These are phyloP conservation scores for Blastobotrys mokoenaii DNA, from an alignment of 805 yeast genomes.

Conservation along the genomic window DNA sequence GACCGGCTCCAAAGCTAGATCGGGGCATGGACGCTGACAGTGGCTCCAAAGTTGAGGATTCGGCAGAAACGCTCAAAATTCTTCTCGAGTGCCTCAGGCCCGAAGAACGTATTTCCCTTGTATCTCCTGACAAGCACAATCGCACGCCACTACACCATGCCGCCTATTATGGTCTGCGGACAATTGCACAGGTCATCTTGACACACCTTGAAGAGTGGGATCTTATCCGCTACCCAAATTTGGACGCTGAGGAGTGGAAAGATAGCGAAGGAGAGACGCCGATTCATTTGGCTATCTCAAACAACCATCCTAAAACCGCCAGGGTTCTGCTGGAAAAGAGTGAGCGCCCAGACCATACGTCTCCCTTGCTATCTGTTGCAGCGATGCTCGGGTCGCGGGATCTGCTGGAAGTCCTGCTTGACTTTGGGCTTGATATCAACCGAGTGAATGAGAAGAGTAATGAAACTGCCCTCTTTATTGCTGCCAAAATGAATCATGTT, in stretches of 20 bases:
- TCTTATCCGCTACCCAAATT: slow-evolving; percentile 14
- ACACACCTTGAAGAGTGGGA: slow-evolving; percentile 51
- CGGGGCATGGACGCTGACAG: slow-evolving; percentile 48
- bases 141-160: slow-evolving; percentile 89
- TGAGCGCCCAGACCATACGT: background rate
- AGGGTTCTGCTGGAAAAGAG: slow-evolving; percentile 41
- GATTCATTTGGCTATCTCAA: slow-evolving; percentile 71
- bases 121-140: slow-evolving; percentile 64
- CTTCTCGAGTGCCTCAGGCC: slow-evolving; percentile 50
- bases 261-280: slow-evolving; percentile 78
- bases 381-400: slow-evolving; percentile 55
- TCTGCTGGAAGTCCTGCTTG: slow-evolving; percentile 46
- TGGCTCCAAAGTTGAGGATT: slow-evolving; percentile 41
- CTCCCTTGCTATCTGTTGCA: slow-evolving; percentile 36
- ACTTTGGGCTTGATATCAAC: slow-evolving; percentile 52
- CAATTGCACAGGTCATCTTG: slow-evolving; percentile 50
- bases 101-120: slow-evolving; percentile 44
- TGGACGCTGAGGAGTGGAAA: slow-evolving; percentile 26
- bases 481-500: slow-evolving; percentile 53
- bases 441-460: slow-evolving; percentile 41
- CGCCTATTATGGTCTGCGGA: slow-evolving; percentile 73
- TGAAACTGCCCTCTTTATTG: slow-evolving; percentile 81
- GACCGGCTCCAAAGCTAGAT: slow-evolving; percentile 39
- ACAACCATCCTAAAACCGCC: slow-evolving; percentile 73
- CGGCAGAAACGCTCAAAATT: slow-evolving; percentile 48